phyloP scores from a whole-genome alignment of 805 yeast genomes.

The Isabelozyma gotoi region DNA sequence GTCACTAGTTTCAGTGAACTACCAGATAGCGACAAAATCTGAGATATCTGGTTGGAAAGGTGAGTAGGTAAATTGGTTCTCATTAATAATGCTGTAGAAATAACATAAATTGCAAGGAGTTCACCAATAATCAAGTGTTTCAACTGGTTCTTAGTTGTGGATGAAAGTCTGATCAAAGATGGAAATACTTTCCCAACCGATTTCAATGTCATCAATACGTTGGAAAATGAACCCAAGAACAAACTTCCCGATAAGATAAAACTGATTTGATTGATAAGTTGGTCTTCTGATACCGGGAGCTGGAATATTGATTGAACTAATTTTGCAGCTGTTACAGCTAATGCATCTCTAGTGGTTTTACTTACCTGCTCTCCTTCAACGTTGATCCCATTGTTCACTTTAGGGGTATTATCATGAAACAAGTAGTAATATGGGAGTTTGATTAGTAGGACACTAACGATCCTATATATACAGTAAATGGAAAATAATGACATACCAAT shows the following conservation, averaged over 20 bases:
- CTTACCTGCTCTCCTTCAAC: conserved; percentile 6
- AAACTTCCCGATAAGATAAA: conserved; percentile 57
- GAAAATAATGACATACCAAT: conserved; percentile 28
- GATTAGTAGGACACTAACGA: conserved; percentile 40
- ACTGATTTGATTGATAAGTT: conserved; percentile 44
- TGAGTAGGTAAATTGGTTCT: conserved; percentile 48
- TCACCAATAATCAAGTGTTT: conserved; percentile 42
- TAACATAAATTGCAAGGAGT: conserved; percentile 49
- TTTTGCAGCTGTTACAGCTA: conserved; percentile 49
- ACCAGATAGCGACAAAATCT: conserved; percentile 37
- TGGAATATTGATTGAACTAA: conserved; percentile 27
- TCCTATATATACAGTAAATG: conserved; percentile 50
- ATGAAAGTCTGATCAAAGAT: conserved; percentile 12
- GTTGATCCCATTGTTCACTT: background rate
- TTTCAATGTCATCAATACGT: conserved; percentile 59
- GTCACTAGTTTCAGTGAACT: conserved; percentile 16
- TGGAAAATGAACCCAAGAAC: conserved; percentile 63
- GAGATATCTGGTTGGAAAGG: conserved; percentile 39
- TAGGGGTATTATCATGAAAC: background rate
- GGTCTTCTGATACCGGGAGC: conserved; percentile 34
- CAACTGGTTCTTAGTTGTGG: conserved; percentile 27
- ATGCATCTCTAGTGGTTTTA: conserved; percentile 37
- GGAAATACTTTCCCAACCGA: conserved; percentile 43
- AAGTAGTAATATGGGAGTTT: conserved; percentile 35
- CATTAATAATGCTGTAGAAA: conserved; percentile 51